Evolutionary conservation across 1,284 basidiomycete species (phyloP).

Genomic region (Wallemia mellicola): DNA sequence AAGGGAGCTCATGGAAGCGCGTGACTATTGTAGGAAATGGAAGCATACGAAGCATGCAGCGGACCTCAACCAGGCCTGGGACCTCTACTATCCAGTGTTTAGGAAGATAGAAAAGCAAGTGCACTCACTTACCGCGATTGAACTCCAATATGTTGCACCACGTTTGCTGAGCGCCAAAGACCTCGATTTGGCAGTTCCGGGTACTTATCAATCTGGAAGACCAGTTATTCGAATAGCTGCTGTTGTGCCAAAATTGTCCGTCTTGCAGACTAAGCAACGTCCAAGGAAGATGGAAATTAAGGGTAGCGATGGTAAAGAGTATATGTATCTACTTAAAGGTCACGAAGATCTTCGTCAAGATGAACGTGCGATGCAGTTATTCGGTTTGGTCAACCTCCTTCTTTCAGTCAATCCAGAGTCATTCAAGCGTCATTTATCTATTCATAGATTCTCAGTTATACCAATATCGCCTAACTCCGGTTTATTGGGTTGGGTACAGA

Average conservation of each 20-base stretch:
- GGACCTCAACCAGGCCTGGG: constrained; percentile 97
- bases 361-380: constrained; percentile 96
- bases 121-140: constrained; percentile 62
- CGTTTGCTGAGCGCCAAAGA: constrained; percentile 63
- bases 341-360: constrained; percentile 98
- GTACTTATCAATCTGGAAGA: constrained; percentile 80
- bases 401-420: constrained; percentile 75
- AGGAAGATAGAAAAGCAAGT: constrained; percentile 87
- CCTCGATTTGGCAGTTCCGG: constrained; percentile 80
- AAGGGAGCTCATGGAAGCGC: constrained; percentile 73
- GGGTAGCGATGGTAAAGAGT: constrained; percentile 77
- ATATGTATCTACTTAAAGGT: constrained; percentile 82
- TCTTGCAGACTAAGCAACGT: constrained; percentile 95
- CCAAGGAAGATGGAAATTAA: constrained; percentile 65
- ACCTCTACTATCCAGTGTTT: constrained; percentile 81
- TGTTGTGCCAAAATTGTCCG: constrained; percentile 59
- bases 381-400: constrained; percentile 84
- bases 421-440: constrained; percentile 85
- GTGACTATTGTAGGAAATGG: constrained; percentile 68
- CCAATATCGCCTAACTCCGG: constrained; percentile 91
- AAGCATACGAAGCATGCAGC: constrained; percentile 57
- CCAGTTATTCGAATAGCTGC: constrained; percentile 53
- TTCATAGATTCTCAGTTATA: constrained; percentile 76
- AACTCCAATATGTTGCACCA: constrained; percentile 92
- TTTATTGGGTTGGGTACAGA: constrained; percentile 79